These are phyloP conservation scores for Aureobasidium sp. DNA, from an alignment of 2,329 filamentous ascomycete species.

Conservation along the genomic window DNA sequence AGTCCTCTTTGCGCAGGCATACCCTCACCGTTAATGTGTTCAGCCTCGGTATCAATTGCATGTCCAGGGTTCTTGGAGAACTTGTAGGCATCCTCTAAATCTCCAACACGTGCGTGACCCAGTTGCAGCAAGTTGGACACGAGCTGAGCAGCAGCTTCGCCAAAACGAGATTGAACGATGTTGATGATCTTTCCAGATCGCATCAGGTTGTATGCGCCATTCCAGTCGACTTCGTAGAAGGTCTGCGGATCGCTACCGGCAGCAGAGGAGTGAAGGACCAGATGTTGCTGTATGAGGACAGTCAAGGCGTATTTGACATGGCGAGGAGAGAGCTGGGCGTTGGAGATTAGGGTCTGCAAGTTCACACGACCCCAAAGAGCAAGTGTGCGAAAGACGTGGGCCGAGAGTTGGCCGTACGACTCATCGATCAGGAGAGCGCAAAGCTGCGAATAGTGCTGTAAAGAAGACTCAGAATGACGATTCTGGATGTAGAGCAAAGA, in stretches of 20 bases:
- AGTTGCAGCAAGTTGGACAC: slow-evolving; percentile 67
- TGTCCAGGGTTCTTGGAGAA: slow-evolving; percentile 26
- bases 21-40: slow-evolving; percentile 20
- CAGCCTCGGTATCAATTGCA: slow-evolving; percentile 18
- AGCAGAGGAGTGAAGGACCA: slow-evolving; percentile 39
- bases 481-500: not conserved
- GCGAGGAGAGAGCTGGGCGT: slow-evolving; percentile 63
- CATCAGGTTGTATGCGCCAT: slow-evolving; percentile 71
- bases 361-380: slow-evolving; percentile 70
- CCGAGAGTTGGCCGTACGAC: slow-evolving; percentile 82
- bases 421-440: slow-evolving; percentile 84
- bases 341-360: slow-evolving; percentile 58
- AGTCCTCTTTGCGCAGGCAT: slow-evolving; percentile 12
- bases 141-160: slow-evolving; percentile 63
- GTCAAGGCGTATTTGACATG: slow-evolving; percentile 75
- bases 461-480: slow-evolving; percentile 19
- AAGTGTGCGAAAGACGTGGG: slow-evolving; percentile 75
- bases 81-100: slow-evolving; percentile 58
- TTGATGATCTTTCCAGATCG: slow-evolving; percentile 75
- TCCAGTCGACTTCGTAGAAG: slow-evolving; percentile 76
- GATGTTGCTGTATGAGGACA: slow-evolving; percentile 80
- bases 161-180: slow-evolving; percentile 64
- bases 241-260: slow-evolving; percentile 52
- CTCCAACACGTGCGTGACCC: slow-evolving; percentile 66
- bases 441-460: slow-evolving; percentile 75